phyloP scores from a whole-genome alignment of 768 basidiomycete species.

The Pleurotus ostreatus region DNA sequence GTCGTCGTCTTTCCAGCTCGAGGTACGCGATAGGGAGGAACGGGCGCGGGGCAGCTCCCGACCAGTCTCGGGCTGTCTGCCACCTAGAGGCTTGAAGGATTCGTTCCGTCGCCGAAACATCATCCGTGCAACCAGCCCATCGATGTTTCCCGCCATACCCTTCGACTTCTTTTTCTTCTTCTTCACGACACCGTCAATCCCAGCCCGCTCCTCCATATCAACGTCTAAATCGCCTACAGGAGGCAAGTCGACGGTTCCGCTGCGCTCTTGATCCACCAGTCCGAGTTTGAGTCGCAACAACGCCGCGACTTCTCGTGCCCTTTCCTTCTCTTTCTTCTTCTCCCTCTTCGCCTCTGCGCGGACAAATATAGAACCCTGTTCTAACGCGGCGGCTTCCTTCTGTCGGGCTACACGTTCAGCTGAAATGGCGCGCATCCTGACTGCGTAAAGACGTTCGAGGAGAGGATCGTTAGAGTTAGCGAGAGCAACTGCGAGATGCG shows the following conservation, averaged over 20 bases:
- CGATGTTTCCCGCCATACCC: conserved; percentile 11
- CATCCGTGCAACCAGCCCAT: conserved; percentile 16
- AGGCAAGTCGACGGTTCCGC: neutral
- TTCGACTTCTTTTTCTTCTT: conserved; percentile 9
- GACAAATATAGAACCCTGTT: conserved; percentile 31
- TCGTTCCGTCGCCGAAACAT: conserved; percentile 15
- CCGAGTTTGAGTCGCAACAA: conserved; percentile 53
- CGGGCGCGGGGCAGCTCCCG: neutral
- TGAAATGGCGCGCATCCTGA: conserved; percentile 32
- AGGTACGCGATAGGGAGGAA: neutral
- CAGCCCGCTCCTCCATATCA: neutral
- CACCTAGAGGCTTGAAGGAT: conserved; percentile 6
- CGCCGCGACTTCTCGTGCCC: conserved; percentile 50
- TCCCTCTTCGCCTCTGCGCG: conserved; percentile 39
- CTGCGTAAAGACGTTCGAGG: conserved; percentile 32
- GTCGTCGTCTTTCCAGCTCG: neutral
- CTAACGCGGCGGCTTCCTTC: conserved; percentile 23
- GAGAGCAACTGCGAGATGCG: conserved; percentile 19
- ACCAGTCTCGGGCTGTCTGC: neutral
- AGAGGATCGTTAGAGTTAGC: conserved; percentile 33
- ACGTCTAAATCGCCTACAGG: neutral
- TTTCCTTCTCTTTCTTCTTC: conserved; percentile 50
- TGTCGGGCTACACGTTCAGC: conserved; percentile 27
- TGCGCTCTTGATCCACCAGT: neutral
- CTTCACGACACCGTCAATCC: conserved; percentile 1